These are phyloP conservation scores for Rhizophagus sp. DNA, from an alignment of 192 early-diverging fungal species.

Conservation along the genomic window DNA sequence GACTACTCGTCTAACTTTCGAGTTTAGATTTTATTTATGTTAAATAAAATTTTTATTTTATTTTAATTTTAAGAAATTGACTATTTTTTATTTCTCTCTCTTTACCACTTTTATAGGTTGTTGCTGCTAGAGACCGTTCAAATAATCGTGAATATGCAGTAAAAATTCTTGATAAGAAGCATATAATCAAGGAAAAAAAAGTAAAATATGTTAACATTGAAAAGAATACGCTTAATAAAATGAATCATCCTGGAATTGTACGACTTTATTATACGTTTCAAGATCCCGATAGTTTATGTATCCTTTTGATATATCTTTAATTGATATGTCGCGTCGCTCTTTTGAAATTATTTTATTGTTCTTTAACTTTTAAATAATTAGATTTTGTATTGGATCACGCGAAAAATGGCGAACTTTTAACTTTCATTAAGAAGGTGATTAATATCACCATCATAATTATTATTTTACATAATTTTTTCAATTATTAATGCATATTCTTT, in stretches of 20 bases:
- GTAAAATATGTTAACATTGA: constrained; percentile 96
- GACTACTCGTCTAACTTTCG: too few species aligned
- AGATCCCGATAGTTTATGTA: constrained; percentile 83
- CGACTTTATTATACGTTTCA: constrained; percentile 96
- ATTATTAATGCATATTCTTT: neutral
- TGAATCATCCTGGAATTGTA: constrained; percentile 90
- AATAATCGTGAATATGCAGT: constrained; percentile 79
- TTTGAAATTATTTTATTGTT: constrained; percentile 3
- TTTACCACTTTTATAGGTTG: constrained; percentile 46
- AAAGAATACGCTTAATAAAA: constrained; percentile 80
- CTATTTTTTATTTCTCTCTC: neutral
- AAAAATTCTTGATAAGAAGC: constrained; percentile 86
- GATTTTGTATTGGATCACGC: constrained; percentile 93
- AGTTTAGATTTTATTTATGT: neutral
- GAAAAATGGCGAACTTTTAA: constrained; percentile 87
- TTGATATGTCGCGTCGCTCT: neutral
- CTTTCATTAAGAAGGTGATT: constrained; percentile 73
- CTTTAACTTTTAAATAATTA: constrained; percentile 30
- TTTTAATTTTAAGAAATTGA: neutral
- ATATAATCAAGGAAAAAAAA: constrained; percentile 95
- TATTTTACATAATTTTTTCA: neutral
- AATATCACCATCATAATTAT: constrained; percentile 11
- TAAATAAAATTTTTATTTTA: neutral
- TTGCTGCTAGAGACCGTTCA: constrained; percentile 72
- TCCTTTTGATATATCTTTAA: constrained; percentile 6